phyloP scores from a whole-genome alignment of 176 grass and related monocot genomes.

The Triticum urartu region DNA sequence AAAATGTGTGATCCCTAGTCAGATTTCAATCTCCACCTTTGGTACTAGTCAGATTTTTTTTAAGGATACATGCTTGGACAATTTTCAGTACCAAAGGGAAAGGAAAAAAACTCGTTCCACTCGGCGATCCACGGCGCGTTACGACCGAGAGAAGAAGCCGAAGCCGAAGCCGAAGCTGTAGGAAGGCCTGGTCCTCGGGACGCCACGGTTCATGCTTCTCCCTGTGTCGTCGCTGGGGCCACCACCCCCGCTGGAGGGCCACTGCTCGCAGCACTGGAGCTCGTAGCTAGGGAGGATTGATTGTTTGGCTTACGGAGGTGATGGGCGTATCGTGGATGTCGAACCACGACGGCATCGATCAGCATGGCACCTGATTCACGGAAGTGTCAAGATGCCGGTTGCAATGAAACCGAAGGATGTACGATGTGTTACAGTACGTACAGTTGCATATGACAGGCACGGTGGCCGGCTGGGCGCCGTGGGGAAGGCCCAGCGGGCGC shows the following conservation, averaged over 20 bases:
- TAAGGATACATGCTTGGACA: too few relatives aligned
- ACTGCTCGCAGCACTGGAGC: too few relatives aligned
- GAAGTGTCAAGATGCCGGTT: too few relatives aligned
- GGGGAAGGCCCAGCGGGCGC: conserved; percentile 60
- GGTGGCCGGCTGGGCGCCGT: conserved; percentile 53
- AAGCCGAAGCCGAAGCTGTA: neutral
- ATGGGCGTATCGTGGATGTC: conserved; percentile 66
- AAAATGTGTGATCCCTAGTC: too few relatives aligned
- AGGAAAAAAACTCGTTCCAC: neutral
- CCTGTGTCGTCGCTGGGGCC: conserved; percentile 9
- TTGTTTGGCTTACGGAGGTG: conserved; percentile 23
- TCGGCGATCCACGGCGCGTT: neutral
- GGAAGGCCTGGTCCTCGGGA: neutral
- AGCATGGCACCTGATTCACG: conserved; percentile 47
- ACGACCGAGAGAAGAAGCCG: neutral
- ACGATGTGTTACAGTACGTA: neutral
- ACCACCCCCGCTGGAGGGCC: too few relatives aligned
- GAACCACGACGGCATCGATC: conserved; percentile 72
- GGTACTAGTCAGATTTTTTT: too few relatives aligned
- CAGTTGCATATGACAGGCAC: conserved; percentile 64
- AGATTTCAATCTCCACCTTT: too few relatives aligned
- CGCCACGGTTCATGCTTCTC: too few relatives aligned
- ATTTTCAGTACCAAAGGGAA: neutral
- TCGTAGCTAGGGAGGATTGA: too few relatives aligned
- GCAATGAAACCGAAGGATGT: too few relatives aligned